Evolutionary conservation across 108 stramenopile genomes (phyloP).

Genomic region (Schizochytrium sp.): DNA sequence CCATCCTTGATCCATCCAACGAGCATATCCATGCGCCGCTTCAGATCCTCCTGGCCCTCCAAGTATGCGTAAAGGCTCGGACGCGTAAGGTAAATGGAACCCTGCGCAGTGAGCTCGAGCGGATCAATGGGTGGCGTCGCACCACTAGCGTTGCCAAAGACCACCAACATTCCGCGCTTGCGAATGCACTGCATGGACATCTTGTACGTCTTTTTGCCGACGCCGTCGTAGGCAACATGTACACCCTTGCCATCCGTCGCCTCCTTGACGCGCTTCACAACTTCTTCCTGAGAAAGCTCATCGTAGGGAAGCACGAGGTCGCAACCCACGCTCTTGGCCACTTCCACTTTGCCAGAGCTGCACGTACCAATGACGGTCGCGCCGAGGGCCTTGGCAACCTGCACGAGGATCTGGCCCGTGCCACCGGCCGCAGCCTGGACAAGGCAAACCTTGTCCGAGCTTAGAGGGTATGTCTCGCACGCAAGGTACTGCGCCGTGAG

Average conservation of each 20-base stretch:
- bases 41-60: slow-evolving; percentile 53
- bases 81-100: slow-evolving; percentile 64
- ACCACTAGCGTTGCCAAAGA: slow-evolving; percentile 76
- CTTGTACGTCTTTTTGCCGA: slow-evolving; percentile 67
- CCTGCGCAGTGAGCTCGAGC: slow-evolving; percentile 54
- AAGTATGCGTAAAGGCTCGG: slow-evolving; percentile 72
- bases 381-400: slow-evolving; percentile 70
- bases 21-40: slow-evolving; percentile 55
- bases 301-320: slow-evolving; percentile 71
- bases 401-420: slow-evolving; percentile 72
- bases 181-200: slow-evolving; percentile 63
- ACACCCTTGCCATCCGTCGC: slow-evolving; percentile 56
- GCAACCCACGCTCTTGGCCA: slow-evolving; percentile 46
- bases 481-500: slow-evolving; percentile 38
- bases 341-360: slow-evolving; percentile 53
- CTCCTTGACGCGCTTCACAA: slow-evolving; percentile 56
- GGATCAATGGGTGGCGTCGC: slow-evolving; percentile 71
- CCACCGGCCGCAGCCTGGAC: slow-evolving; percentile 49
- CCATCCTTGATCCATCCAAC: slow-evolving; percentile 66
- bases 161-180: slow-evolving; percentile 67
- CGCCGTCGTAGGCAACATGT: slow-evolving; percentile 61
- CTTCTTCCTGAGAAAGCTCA: slow-evolving; percentile 65
- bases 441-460: not conserved
- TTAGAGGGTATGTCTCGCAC: not conserved
- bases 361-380: slow-evolving; percentile 70